A percentile compares a stretch with the other conserved stretches of the same genome.
These are phyloP conservation scores for Pelargonium cotyledonis DNA, from an alignment of 441 rosid genomes.

Conservation along the genomic window DNA sequence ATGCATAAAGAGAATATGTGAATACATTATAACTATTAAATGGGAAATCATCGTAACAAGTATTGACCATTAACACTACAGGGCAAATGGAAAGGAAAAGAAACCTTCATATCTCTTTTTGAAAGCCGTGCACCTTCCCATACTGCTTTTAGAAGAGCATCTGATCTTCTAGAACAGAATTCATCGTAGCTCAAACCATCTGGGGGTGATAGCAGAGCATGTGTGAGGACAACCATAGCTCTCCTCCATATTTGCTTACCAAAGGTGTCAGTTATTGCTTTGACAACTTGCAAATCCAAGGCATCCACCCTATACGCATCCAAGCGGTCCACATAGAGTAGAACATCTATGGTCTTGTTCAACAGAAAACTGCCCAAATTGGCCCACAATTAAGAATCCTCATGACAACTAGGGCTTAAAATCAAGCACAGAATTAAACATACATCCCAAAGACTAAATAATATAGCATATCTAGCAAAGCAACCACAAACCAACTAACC, in stretches of 20 bases:
- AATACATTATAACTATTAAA: background rate
- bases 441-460: background rate
- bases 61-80: background rate
- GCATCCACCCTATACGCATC: conserved; percentile 93
- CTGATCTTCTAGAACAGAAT: conserved; percentile 38
- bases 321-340: conserved; percentile 83
- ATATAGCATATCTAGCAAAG: conserved; percentile 7
- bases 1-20: background rate
- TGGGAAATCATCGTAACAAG: background rate
- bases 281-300: conserved; percentile 40
- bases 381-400: background rate
- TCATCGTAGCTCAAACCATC: conserved; percentile 43
- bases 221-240: conserved; percentile 47
- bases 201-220: conserved; percentile 53
- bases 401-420: background rate
- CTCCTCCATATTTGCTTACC: conserved; percentile 50
- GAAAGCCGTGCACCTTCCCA: conserved; percentile 34
- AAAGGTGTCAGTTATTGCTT: conserved; percentile 42
- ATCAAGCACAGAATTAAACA: background rate
- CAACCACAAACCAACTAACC: conserved; percentile 33
- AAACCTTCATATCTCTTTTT: conserved; percentile 38
- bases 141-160: conserved; percentile 42
- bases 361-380: conserved; percentile 60
- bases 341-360: conserved; percentile 73
- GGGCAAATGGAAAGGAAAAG: background rate